These are phyloP conservation scores for Stentor coeruleus DNA, from an alignment of 73 alveolate species.

Conservation along the genomic window DNA sequence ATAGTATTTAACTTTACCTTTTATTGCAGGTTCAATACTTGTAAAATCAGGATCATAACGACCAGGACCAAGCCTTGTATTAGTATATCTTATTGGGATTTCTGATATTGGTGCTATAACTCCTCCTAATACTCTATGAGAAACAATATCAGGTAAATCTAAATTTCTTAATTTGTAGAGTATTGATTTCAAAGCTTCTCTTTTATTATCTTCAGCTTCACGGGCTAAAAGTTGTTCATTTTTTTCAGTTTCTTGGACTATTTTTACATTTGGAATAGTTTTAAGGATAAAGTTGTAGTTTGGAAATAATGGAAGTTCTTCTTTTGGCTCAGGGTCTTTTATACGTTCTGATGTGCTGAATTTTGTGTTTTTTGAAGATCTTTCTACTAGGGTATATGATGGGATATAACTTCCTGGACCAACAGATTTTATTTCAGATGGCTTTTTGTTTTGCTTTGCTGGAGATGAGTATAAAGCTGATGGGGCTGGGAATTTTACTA, in stretches of 20 bases:
- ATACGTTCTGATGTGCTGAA: not conserved
- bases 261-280: not conserved
- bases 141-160: not conserved
- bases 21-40: not conserved
- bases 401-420: not conserved
- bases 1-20: not conserved
- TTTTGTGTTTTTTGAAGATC: not conserved
- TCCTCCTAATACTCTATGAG: not conserved
- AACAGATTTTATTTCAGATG: not conserved
- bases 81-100: not conserved
- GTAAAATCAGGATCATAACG: not conserved
- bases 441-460: not conserved
- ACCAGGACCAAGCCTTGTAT: slow-evolving; percentile 8
- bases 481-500: not conserved
- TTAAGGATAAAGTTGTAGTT: not conserved
- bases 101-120: not conserved
- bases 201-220: not conserved
- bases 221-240: not conserved
- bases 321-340: not conserved
- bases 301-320: slow-evolving; percentile 3
- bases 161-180: not conserved
- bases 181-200: not conserved
- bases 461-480: not conserved
- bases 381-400: not conserved
- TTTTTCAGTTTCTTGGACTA: not conserved